Evolutionary conservation across 441 rosid genomes (phyloP), one percentile per base, ranked within the genome.

Genomic region (Adansonia rubrostipa): DNA sequence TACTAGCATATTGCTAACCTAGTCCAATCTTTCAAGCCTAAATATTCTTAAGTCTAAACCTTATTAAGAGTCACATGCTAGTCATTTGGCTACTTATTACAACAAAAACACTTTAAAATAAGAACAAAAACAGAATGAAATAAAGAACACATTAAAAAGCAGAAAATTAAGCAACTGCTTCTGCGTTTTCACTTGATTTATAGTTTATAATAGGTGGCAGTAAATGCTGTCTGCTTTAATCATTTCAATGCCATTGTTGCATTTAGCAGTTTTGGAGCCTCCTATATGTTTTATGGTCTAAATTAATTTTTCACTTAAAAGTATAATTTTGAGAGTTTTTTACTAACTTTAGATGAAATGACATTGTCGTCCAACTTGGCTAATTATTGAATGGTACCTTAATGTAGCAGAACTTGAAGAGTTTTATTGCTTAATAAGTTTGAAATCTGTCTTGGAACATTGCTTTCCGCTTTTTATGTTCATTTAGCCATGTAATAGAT

Each of bases 361-460:
- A 40, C 61, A 2, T 67, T 19, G 54, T 67, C 47, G 62, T 33
- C 36, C 5, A 10, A 22, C 33, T 61, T 61, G 40, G n/a, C 40
- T 10, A 69, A 47, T 11, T 75, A 3, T 47, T 22, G 19, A 44
- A 40, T 17, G 9, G 9, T 66, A 28, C 50, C 20, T 62, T 75
- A 47, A 24, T 62, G 11, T 33, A 6, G 48, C 17, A 64, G 60
- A 77, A 28, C 62, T 68, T 68, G 66, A 53, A 67, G 66, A 77
- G n/a, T 56, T 22, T 44, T 67, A 45, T 48, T 48, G 28, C 20
- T 62, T 40, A 54, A 56, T 42, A 53, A 36, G 74, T 54, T 63
- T 63, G 58, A 63, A 50, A 44, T 28, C 42, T 54, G 6, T 56
- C 66, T 54, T 11, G 36, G 24, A 74, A 60, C 28, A 19, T 57